Percentiles rank a stretch among this genome's conserved stretches.
Conservation (phyloP, 257 asterid genomes). For the Nicotiana paniculata region DNA sequence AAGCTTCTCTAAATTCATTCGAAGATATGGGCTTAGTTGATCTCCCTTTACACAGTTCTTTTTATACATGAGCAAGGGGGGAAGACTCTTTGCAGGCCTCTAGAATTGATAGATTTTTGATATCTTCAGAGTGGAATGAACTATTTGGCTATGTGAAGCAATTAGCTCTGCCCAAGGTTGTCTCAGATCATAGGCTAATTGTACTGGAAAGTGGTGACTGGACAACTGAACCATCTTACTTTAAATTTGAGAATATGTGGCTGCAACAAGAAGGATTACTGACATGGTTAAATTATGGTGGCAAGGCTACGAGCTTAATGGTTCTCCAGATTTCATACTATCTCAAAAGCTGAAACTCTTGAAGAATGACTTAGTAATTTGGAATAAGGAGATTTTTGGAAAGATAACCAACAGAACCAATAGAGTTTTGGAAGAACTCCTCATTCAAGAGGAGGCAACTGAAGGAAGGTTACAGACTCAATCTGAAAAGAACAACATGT, state of each 20-base stretch:
- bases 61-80: background rate
- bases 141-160: background rate
- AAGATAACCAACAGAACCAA: too few relatives aligned
- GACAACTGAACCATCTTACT: background rate
- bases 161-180: background rate
- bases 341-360: background rate
- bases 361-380: background rate
- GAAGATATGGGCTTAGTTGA: background rate
- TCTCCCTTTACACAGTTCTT: background rate
- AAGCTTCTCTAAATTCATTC: background rate
- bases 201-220: background rate
- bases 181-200: background rate
- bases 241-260: background rate
- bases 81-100: background rate
- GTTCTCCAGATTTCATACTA: background rate
- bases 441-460: too few relatives aligned
- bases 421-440: too few relatives aligned
- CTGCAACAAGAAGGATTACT: background rate
- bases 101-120: background rate
- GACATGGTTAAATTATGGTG: background rate
- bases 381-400: background rate
- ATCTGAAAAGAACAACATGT: too few relatives aligned
- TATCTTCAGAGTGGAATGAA: background rate
- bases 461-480: too few relatives aligned
- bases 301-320: background rate